Evolutionary conservation across 306 rosid species (phyloP).

Genomic region (Luffa aegyptiaca): DNA sequence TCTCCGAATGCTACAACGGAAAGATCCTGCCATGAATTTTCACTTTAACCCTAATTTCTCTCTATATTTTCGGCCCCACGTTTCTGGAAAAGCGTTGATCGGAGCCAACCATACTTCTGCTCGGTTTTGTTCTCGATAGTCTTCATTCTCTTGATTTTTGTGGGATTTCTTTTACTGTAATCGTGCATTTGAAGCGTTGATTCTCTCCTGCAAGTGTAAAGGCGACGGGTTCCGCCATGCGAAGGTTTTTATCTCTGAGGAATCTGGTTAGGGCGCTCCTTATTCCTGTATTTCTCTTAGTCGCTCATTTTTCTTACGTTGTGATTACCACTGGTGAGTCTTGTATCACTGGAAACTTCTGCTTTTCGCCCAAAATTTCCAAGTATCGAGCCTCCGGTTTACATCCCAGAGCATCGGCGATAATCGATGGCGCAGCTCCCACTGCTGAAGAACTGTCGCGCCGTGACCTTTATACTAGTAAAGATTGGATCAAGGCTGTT

Average conservation of each 20-base stretch:
- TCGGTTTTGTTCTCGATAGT: slow-evolving; percentile 73
- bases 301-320: slow-evolving; percentile 68
- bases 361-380: slow-evolving; percentile 63
- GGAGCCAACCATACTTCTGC: slow-evolving; percentile 93
- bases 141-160: not conserved
- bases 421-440: slow-evolving; percentile 8
- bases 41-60: slow-evolving; percentile 23
- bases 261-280: slow-evolving; percentile 53
- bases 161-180: not conserved
- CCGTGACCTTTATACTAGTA: slow-evolving; percentile 40
- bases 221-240: slow-evolving; percentile 34
- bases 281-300: slow-evolving; percentile 47
- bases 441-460: not conserved
- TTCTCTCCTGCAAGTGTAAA: not conserved
- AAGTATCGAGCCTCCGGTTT: slow-evolving; percentile 25
- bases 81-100: slow-evolving; percentile 31
- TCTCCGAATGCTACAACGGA: not conserved
- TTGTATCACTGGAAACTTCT: slow-evolving; percentile 58
- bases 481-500: slow-evolving; percentile 65
- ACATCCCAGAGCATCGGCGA: slow-evolving; percentile 5
- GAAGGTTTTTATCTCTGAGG: slow-evolving; percentile 35
- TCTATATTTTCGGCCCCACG: slow-evolving; percentile 22
- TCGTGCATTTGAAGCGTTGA: not conserved
- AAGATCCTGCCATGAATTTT: slow-evolving; percentile 31
- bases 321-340: slow-evolving; percentile 74